These are phyloP conservation scores for Suillus lakei DNA, from an alignment of 768 basidiomycete genomes.

Conservation along the genomic window DNA sequence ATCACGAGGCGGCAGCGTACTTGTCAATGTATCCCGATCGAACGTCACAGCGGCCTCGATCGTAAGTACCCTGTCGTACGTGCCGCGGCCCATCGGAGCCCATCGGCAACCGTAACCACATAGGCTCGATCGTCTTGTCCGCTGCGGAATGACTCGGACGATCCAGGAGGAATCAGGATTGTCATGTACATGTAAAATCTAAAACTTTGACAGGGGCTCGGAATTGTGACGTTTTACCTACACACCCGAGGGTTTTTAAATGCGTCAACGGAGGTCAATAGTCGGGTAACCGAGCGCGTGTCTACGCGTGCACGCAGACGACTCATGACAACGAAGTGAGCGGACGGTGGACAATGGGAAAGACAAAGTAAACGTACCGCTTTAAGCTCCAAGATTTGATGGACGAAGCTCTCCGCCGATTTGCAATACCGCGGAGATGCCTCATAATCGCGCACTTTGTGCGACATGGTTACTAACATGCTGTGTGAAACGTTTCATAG, in stretches of 20 bases:
- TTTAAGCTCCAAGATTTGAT: not conserved
- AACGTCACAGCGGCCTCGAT: not conserved
- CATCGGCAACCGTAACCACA: not conserved
- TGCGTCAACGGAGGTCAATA: not conserved
- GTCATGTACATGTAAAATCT: not conserved
- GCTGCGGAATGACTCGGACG: not conserved
- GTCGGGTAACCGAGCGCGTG: not conserved
- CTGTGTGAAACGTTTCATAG: not conserved
- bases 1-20: not conserved
- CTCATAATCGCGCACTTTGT: conserved; percentile 1
- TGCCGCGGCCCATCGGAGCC: not conserved
- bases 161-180: not conserved
- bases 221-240: not conserved
- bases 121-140: not conserved
- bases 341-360: not conserved
- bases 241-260: not conserved
- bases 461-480: not conserved
- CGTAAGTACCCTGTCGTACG: not conserved
- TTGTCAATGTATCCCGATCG: not conserved
- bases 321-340: not conserved
- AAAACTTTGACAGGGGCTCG: conserved; percentile 1
- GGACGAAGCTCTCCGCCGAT: not conserved
- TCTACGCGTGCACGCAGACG: not conserved
- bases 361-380: not conserved
- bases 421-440: conserved; percentile 1